Conservation (phyloP, 1,139 yeast genomes). For the Pichia sp. region DNA sequence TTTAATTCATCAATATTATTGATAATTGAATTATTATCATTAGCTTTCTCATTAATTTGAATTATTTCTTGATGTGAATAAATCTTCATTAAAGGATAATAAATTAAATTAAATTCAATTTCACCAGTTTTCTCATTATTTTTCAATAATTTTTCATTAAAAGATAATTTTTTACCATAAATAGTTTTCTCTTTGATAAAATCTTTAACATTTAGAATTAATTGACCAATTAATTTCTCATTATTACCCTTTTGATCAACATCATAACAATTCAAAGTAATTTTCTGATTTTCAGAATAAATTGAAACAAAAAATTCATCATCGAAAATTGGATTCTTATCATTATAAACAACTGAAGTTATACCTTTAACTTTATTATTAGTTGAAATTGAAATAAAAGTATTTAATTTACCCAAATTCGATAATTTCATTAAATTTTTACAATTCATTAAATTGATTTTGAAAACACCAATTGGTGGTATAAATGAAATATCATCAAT, state of each 20-base stretch:
- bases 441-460: slow-evolving; percentile 52
- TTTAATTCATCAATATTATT: slow-evolving; percentile 27
- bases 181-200: slow-evolving; percentile 13
- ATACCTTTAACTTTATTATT: slow-evolving; percentile 52
- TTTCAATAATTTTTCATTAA: slow-evolving; percentile 6
- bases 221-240: slow-evolving; percentile 58
- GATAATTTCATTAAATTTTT: slow-evolving; percentile 52
- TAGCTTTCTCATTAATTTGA: slow-evolving; percentile 26
- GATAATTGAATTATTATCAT: background rate
- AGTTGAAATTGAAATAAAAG: slow-evolving; percentile 52
- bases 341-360: slow-evolving; percentile 44
- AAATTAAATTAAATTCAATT: slow-evolving; percentile 32
- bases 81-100: slow-evolving; percentile 50
- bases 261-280: slow-evolving; percentile 55
- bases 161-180: too few relatives aligned
- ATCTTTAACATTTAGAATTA: slow-evolving; percentile 32
- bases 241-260: slow-evolving; percentile 53
- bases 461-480: slow-evolving; percentile 60
- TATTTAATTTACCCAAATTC: slow-evolving; percentile 64
- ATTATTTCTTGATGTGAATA: slow-evolving; percentile 49
- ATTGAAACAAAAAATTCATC: slow-evolving; percentile 57
- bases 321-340: slow-evolving; percentile 50
- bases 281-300: slow-evolving; percentile 52
- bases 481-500: slow-evolving; percentile 35
- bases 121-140: slow-evolving; percentile 35